Base-by-base conservation (phyloP, 1,284 basidiomycete species). In the Afroboletus lepidellus region DNA sequence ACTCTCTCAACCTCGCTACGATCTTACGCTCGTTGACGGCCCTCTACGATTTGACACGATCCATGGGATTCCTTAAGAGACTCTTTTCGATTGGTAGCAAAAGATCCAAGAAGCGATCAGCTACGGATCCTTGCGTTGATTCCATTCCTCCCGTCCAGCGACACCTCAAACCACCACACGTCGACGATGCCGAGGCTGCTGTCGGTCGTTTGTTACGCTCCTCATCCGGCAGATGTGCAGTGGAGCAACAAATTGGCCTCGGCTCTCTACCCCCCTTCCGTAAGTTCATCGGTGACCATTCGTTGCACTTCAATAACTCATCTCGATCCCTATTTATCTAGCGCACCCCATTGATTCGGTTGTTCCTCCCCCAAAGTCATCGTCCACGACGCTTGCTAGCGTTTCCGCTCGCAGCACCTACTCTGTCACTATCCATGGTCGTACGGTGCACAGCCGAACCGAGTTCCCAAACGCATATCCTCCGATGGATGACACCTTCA, bases 41-140 rank as follows among this genome's bases (percentile, higher is more conserved):
- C 41, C 43, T 36, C 57, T 46, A 71, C 64, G 68, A 72, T 43
- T 47, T 27, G 45, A 64, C 39, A 66, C 69, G 63, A 59, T 37
- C 36, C 38, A 90, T 90, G 86, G 81, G 83, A 21, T 80, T 89
- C 51, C 70, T 90, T 60, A 85, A 84, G 60, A 83, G 80, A 34
- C 72, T 90, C 57, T 78, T 90, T 49, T 89, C 88, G 11, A 71
- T 90, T 30, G 76, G 84, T 45, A 80, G 76, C 69, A 84, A 77
- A 71, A 85, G 80, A 67, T 78, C 74, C 60, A 82, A 80, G 46
- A 69, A 64, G 29, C 67, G 67, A 46, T 61, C 65, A 42, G 56
- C 61, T 24, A 71, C 23, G 20, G 46, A 57, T 44, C 43, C 54
- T 46, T 36, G 41, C 38, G 21, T 39, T 12, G 53, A 54, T 38